Evolutionary conservation across 1,284 basidiomycete species (phyloP), one percentile per base, ranked within the genome.

Genomic region (Gymnopus androsaceus): DNA sequence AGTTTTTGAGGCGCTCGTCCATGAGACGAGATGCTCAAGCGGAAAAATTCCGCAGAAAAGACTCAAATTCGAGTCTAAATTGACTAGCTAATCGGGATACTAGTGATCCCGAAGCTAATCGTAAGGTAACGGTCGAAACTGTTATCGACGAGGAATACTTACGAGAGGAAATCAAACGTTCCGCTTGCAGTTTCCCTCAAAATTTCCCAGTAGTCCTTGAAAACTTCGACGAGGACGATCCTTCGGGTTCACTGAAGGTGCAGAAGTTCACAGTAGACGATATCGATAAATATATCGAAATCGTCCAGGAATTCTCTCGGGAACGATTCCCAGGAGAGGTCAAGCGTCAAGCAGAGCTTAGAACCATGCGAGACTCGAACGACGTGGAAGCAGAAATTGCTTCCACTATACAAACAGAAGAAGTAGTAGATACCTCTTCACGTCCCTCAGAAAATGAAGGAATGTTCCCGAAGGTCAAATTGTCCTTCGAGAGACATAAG

Each of bases 261-360:
- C 31, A 53, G 38, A 27, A 46, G 8, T n/a, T 54, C 12, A 25
- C 28, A 1, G 17, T 19, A 15, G 31, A 54, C 1, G 41, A 54
- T 15, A 17, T 54, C 8, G 41, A 54, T 17, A 14, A 54, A 2
- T 33, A 45, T 28, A 19, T 47, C 17, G 52, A 54, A 37, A 44
- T 54, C 7, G 23, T 54, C 5, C 52, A 54, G 23, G 52, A 54
- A 36, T 54, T 54, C 28, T 46, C 51, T 4, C 4, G 42, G n/a
- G 27, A 45, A 23, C 25, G n/a, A 30, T 14, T 37, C 21, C 48
- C 34, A 21, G 4, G 21, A 7, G 37, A 21, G 12, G 12, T 37
- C 17, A 9, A 41, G 21, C 8, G 8, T 6, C 38, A 41, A 41
- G n/a, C 15, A 25, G 12, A 45, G 23, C 7, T 25, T 7, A 28